phyloP scores from a whole-genome alignment of 345 rosid genomes.

The Eucalyptus globulus region DNA sequence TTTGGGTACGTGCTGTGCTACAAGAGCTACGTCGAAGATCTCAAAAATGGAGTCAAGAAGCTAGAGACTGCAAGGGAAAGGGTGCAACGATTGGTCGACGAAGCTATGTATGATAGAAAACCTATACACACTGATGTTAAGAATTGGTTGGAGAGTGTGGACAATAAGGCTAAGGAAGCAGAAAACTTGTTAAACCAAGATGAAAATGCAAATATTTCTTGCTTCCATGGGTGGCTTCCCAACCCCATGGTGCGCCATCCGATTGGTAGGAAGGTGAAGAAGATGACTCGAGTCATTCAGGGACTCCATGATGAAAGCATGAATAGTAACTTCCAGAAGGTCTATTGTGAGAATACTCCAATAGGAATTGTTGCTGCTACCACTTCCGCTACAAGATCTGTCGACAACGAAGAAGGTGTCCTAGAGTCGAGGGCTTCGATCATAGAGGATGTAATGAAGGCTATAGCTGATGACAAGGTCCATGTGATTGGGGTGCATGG shows the following conservation, averaged over 20 bases:
- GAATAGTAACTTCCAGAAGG: too few species aligned
- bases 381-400: background rate
- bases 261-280: too few species aligned
- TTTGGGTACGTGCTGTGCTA: too few species aligned
- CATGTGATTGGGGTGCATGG: background rate
- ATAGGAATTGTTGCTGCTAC: fast-evolving
- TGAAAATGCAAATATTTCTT: too few species aligned
- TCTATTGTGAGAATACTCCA: background rate
- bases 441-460: background rate
- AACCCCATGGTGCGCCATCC: too few species aligned
- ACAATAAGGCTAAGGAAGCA: too few species aligned
- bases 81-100: background rate
- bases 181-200: too few species aligned
- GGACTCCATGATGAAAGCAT: too few species aligned
- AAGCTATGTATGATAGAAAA: background rate
- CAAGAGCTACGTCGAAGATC: background rate
- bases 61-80: background rate
- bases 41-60: background rate
- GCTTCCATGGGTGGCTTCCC: too few species aligned
- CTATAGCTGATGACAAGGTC: background rate
- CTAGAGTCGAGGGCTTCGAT: background rate
- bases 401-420: background rate
- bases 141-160: background rate
- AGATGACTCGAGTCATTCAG: too few species aligned
- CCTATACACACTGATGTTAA: background rate